Conservation (phyloP, 2,329 filamentous ascomycete species). For the Penicillium concentricum region DNA sequence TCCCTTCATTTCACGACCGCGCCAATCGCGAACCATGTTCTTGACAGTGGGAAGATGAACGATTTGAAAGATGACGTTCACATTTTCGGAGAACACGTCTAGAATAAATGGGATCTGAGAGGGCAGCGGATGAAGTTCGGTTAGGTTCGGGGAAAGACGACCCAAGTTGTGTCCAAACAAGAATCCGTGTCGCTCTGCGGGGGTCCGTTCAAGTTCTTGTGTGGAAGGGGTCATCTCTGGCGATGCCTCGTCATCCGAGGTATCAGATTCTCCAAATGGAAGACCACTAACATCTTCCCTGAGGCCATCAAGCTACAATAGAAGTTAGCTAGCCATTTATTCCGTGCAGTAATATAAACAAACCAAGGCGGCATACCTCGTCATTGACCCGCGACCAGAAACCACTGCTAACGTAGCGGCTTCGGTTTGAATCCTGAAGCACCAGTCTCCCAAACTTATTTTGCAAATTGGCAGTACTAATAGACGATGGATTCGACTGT, state of each 20-base stretch:
- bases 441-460: slow-evolving; percentile 52
- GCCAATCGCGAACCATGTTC: slow-evolving; percentile 35
- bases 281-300: slow-evolving; percentile 28
- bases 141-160: slow-evolving; percentile 30
- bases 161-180: slow-evolving; percentile 49
- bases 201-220: slow-evolving; percentile 43
- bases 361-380: slow-evolving; percentile 44
- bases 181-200: slow-evolving; percentile 52
- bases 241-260: slow-evolving; percentile 34
- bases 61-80: slow-evolving; percentile 43
- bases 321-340: not conserved
- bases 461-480: slow-evolving; percentile 27
- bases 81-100: slow-evolving; percentile 52
- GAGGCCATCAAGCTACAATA: slow-evolving; percentile 17
- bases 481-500: slow-evolving; percentile 13
- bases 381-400: slow-evolving; percentile 60
- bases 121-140: slow-evolving; percentile 52
- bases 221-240: slow-evolving; percentile 28
- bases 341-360: slow-evolving; percentile 14
- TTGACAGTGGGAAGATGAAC: slow-evolving; percentile 34
- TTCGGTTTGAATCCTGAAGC: slow-evolving; percentile 44
- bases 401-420: slow-evolving; percentile 52
- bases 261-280: slow-evolving; percentile 35
- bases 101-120: slow-evolving; percentile 57
- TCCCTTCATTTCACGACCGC: slow-evolving; percentile 28